Conservation (phyloP, 208 protist species). For the Leishmania mexicana region DNA sequence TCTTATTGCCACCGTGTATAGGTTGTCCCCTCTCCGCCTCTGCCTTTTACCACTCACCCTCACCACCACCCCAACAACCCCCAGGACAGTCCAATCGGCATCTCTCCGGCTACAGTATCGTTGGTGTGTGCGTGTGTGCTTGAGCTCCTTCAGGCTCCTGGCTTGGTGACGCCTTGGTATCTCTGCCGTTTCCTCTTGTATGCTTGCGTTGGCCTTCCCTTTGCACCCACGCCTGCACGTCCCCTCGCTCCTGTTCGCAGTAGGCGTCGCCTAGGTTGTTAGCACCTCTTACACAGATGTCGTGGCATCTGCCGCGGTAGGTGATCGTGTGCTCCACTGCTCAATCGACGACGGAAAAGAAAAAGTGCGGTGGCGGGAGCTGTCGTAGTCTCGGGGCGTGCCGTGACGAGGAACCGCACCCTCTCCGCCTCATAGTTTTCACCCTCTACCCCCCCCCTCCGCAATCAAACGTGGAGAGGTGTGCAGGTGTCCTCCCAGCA, state of each 20-base stretch:
- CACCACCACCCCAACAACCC: not conserved
- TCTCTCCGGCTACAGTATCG: not conserved
- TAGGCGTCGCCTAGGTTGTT: not conserved
- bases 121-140: not conserved
- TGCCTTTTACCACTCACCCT: not conserved
- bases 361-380: not conserved
- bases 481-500: not conserved
- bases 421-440: not conserved
- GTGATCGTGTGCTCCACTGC: not conserved
- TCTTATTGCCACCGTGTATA: not conserved
- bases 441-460: not conserved
- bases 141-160: not conserved
- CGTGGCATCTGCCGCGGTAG: not conserved
- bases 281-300: not conserved
- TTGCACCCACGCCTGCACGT: not conserved
- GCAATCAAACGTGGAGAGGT: not conserved
- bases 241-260: not conserved
- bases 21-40: not conserved
- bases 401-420: not conserved
- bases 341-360: not conserved
- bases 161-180: not conserved
- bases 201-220: not conserved
- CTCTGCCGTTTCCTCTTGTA: not conserved
- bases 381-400: not conserved
- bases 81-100: not conserved